These are phyloP conservation scores for Sporothrix brunneoviolacea DNA, from an alignment of 2,329 filamentous ascomycete genomes.

Conservation along the genomic window DNA sequence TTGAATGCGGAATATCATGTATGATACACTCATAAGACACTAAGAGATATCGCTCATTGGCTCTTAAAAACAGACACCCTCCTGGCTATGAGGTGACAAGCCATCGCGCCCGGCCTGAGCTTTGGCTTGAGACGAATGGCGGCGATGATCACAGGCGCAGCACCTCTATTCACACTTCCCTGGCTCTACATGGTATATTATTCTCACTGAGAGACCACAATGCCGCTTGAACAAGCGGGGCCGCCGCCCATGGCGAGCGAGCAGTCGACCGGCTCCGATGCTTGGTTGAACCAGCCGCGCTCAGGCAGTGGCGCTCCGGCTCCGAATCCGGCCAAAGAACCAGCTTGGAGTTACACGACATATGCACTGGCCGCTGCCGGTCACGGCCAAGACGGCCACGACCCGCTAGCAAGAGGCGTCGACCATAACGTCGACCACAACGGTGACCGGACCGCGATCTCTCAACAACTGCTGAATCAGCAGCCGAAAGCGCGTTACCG, in stretches of 20 bases:
- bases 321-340: not conserved
- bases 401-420: not conserved
- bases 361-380: too few species aligned
- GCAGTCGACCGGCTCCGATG: not conserved
- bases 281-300: not conserved
- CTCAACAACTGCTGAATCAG: conserved; percentile 1
- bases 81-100: not conserved
- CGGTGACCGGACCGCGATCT: too few species aligned
- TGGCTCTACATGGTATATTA: not conserved
- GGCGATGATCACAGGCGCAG: not conserved
- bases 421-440: not conserved
- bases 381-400: too few species aligned
- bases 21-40: too few species aligned
- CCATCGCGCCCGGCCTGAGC: not conserved
- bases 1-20: too few species aligned
- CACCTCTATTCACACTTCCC: not conserved
- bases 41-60: too few species aligned
- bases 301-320: not conserved
- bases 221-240: conserved; percentile 4
- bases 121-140: not conserved
- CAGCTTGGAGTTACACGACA: not conserved
- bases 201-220: not conserved
- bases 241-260: not conserved
- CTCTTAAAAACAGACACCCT: not conserved
- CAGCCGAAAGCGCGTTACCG: too few species aligned